phyloP scores from a whole-genome alignment of 805 yeast genomes.

The Limtongozyma cylindracea region DNA sequence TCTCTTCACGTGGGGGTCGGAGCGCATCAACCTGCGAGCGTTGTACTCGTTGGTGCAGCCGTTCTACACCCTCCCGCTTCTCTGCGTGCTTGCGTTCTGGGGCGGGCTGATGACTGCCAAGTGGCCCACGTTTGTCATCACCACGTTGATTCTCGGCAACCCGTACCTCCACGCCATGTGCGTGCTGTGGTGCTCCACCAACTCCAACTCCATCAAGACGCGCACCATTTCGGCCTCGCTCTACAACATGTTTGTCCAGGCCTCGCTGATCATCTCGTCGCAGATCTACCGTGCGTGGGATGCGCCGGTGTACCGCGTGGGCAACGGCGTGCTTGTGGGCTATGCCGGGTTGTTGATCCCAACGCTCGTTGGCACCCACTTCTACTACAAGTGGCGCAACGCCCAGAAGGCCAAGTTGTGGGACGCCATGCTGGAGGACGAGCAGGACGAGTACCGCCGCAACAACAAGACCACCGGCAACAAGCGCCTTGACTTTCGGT shows the following conservation, averaged over 20 bases:
- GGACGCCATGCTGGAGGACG: conserved; percentile 21
- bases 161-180: conserved; percentile 28
- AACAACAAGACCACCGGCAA: conserved; percentile 27
- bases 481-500: conserved; percentile 24
- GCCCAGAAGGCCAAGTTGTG: conserved; percentile 18
- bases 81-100: conserved; percentile 14
- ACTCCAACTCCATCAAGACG: conserved; percentile 34
- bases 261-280: conserved; percentile 24
- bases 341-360: conserved; percentile 9
- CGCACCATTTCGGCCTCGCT: conserved; percentile 42
- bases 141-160: conserved; percentile 13
- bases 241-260: conserved; percentile 39
- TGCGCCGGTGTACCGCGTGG: conserved; percentile 30
- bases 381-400: conserved; percentile 16
- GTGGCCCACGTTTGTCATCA: conserved; percentile 17
- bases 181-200: conserved; percentile 35
- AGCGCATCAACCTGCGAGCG: conserved; percentile 9
- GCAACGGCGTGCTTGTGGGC: conserved; percentile 16
- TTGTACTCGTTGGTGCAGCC: conserved; percentile 4
- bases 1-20: conserved; percentile 11
- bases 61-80: conserved; percentile 7
- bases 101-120: conserved; percentile 10
- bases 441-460: conserved; percentile 18
- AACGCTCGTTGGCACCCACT: conserved; percentile 7
- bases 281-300: conserved; percentile 33